Base-by-base conservation (phyloP, 805 yeast species). In the Candida golubevii region DNA sequence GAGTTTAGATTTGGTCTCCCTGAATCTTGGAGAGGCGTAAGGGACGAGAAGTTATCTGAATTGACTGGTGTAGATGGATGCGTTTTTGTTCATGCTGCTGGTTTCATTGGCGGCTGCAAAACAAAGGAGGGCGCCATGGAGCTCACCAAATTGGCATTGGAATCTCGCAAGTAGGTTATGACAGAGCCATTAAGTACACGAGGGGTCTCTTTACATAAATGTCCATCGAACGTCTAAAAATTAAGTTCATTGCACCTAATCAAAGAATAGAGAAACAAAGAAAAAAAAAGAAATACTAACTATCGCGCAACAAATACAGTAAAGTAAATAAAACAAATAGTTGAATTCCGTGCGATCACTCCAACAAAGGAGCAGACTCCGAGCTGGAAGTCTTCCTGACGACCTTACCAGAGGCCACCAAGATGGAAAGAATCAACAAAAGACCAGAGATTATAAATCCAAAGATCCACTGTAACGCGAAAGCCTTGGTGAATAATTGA, bases 31-130 rank as follows among this genome's bases (percentile, higher is more conserved):
- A 80, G 99, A 71, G 99, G 99, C n/a, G 69, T 90, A 38, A 81
- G 99, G 62, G 99, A 93, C 61, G 91, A 86, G 28, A 85, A 74
- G 33, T 75, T 93, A 54, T 78, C 85, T 53, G 71, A 80, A 52
- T 69, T 76, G 53, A 72, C 88, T 31, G 97, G 95, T n/a, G 78
- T 93, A 44, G 81, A 79, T 29, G 96, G 87, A 8, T 87, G 97
- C 61, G 80, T 90, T 15, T 93, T 93, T 60, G 81, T 93, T 46
- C 99, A 93, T 57, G 97, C 98, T 36, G 87, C 96, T 35, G 98
- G 99, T 0, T 93, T 93, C 67, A 93, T 93, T 58, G 99, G 99
- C 36, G 99, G 99, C 42, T 88, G 91, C 45, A 74, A 81, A 59
- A 77, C 95, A 23, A 70, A 74, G 50, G 97, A 88, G 41, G 85